Evolutionary conservation across 83 land plant species (phyloP).

Genomic region (Thuja plicata): DNA sequence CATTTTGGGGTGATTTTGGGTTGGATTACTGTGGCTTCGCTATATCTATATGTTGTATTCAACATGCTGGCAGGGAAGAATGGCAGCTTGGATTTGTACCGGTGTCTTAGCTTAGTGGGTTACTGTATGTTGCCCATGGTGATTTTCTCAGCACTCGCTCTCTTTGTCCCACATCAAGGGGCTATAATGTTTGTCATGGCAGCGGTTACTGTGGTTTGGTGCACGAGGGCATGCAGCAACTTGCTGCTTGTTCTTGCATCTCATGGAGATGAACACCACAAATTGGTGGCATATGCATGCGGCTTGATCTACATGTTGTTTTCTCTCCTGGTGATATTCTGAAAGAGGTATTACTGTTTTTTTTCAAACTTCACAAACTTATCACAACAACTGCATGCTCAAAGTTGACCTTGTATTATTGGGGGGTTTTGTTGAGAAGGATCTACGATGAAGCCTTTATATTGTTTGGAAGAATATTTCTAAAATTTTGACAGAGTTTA

Average conservation of each 20-base stretch:
- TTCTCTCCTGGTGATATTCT: conserved; percentile 75
- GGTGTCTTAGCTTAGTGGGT: conserved; percentile 88
- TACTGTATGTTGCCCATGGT: conserved; percentile 91
- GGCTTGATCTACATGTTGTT: conserved; percentile 71
- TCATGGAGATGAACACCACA: conserved; percentile 67
- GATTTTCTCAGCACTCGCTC: conserved; percentile 69
- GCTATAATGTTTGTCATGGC: conserved; percentile 36
- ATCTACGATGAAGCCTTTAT: not conserved
- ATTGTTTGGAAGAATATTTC: not conserved
- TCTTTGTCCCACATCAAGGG: conserved; percentile 74
- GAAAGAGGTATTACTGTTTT: conserved; percentile 13
- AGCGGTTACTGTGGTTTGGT: conserved; percentile 67
- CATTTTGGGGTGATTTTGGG: conserved; percentile 93
- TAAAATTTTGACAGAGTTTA: not conserved
- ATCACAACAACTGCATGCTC: not conserved
- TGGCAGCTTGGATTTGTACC: conserved; percentile 83
- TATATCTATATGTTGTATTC: conserved; percentile 84
- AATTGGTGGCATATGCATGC: conserved; percentile 76
- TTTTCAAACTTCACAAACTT: not conserved
- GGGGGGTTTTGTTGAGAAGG: too few relatives aligned
- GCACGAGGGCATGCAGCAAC: conserved; percentile 71
- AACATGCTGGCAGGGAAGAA: conserved; percentile 86
- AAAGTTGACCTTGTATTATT: not conserved
- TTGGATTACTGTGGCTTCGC: conserved; percentile 81
- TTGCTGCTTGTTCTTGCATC: conserved; percentile 60